These are phyloP conservation scores for Cucurbita moschata DNA, from an alignment of 306 rosid genomes.

Conservation along the genomic window DNA sequence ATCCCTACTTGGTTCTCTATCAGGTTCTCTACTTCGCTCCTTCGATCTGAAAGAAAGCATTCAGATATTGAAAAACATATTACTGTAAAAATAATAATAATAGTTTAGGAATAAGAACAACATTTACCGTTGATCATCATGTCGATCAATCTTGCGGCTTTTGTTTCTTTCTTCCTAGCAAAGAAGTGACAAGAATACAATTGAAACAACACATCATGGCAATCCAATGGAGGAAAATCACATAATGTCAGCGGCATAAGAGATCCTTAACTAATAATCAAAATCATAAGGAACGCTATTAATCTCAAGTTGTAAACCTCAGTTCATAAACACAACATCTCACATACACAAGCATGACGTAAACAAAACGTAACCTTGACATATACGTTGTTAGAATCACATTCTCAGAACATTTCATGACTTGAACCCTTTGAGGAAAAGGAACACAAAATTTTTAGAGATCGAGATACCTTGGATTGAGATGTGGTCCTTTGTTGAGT, in stretches of 20 bases:
- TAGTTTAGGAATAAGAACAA: neutral
- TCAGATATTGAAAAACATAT: neutral
- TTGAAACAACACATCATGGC: conserved; percentile 11
- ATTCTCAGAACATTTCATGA: neutral
- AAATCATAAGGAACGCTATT: neutral
- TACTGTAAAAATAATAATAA: neutral
- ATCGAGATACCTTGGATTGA: too few species aligned
- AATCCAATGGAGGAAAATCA: neutral
- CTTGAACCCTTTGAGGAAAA: too few species aligned
- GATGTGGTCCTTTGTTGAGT: too few species aligned
- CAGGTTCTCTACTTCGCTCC: conserved; percentile 71
- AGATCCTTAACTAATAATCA: neutral
- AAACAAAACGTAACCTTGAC: neutral
- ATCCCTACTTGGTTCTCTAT: conserved; percentile 69
- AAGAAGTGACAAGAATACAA: conserved; percentile 19
- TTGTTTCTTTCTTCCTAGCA: conserved; percentile 87
- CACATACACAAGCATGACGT: neutral
- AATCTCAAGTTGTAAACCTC: neutral
- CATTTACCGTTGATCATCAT: conserved; percentile 68
- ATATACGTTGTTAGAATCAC: neutral
- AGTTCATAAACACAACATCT: neutral
- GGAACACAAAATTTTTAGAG: too few species aligned
- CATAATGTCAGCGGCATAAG: neutral
- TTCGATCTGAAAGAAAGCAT: conserved; percentile 32
- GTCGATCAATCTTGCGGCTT: conserved; percentile 50